These are phyloP conservation scores for Trichosporon sp. DNA, from an alignment of 1,284 basidiomycete genomes.

Conservation along the genomic window DNA sequence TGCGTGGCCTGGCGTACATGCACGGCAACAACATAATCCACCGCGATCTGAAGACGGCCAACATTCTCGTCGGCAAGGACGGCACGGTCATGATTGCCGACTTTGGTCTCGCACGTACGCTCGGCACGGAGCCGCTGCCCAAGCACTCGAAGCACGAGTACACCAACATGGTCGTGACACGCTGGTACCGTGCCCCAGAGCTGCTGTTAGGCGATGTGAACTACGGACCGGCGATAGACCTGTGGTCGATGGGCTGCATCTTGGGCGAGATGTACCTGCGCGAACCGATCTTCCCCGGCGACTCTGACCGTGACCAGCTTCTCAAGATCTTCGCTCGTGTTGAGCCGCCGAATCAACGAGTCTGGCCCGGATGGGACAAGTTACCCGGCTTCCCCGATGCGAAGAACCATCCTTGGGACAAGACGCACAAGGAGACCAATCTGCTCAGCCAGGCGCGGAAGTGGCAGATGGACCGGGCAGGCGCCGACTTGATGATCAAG, in stretches of 20 bases:
- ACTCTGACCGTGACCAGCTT: constrained; percentile 82
- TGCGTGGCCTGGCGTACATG: constrained; percentile 92
- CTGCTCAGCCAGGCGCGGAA: constrained; percentile 24
- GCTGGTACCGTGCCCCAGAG: constrained; percentile 98
- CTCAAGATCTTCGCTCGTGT: constrained; percentile 85
- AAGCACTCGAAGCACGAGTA: constrained; percentile 57
- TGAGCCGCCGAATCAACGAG: constrained; percentile 70
- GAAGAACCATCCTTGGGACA: constrained; percentile 37
- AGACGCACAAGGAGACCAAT: constrained; percentile 22
- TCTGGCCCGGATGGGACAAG: constrained; percentile 69
- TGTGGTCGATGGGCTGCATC: constrained; percentile 97
- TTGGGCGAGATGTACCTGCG: constrained; percentile 92
- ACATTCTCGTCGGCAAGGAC: constrained; percentile 83
- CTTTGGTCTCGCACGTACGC: constrained; percentile 79
- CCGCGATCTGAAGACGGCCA: constrained; percentile 98
- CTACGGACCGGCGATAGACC: constrained; percentile 90
- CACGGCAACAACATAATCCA: constrained; percentile 91
- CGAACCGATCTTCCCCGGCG: constrained; percentile 80
- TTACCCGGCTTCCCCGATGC: constrained; percentile 73
- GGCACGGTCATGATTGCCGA: constrained; percentile 86
- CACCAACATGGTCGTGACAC: constrained; percentile 97
- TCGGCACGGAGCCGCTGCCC: constrained; percentile 45
- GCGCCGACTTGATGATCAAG: constrained; percentile 48
- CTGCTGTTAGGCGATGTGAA: constrained; percentile 79
- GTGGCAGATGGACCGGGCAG: constrained; percentile 38